These are phyloP conservation scores for Lepidium sativum DNA, from an alignment of 345 rosid genomes.

Conservation along the genomic window DNA sequence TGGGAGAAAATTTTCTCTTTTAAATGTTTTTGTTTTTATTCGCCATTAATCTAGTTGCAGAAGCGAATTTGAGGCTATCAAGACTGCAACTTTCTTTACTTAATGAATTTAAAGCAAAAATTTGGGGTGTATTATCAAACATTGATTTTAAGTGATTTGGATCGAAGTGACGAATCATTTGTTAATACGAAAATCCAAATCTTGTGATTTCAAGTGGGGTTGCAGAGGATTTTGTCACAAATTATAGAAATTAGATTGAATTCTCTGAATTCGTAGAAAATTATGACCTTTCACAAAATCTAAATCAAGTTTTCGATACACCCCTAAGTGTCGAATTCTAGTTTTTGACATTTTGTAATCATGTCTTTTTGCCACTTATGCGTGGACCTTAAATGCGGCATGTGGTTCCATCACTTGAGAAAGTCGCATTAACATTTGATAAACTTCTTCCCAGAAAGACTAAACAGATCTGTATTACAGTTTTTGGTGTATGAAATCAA, in stretches of 20 bases:
- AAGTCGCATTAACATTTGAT: background rate
- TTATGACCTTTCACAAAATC: no score
- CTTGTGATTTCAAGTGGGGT: no score
- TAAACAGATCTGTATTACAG: background rate
- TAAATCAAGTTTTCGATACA: no score
- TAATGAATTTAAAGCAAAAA: no score
- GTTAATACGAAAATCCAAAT: no score
- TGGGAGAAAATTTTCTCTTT: background rate
- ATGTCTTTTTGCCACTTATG: background rate
- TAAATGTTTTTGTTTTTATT: background rate
- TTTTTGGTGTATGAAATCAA: background rate
- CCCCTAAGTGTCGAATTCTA: background rate
- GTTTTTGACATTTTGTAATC: background rate
- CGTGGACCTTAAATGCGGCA: background rate
- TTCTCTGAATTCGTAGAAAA: no score
- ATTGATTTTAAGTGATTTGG: no score
- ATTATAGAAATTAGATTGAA: no score
- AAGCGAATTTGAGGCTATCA: background rate
- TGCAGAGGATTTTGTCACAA: no score
- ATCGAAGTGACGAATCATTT: no score
- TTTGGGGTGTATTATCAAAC: no score
- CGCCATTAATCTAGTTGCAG: conserved; percentile 1
- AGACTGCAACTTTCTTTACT: background rate
- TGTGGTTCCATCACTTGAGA: background rate
- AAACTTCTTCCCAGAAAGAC: no score